These are phyloP conservation scores for Domatiomyces globalis DNA, from an alignment of 2,329 filamentous ascomycete species.

Conservation along the genomic window DNA sequence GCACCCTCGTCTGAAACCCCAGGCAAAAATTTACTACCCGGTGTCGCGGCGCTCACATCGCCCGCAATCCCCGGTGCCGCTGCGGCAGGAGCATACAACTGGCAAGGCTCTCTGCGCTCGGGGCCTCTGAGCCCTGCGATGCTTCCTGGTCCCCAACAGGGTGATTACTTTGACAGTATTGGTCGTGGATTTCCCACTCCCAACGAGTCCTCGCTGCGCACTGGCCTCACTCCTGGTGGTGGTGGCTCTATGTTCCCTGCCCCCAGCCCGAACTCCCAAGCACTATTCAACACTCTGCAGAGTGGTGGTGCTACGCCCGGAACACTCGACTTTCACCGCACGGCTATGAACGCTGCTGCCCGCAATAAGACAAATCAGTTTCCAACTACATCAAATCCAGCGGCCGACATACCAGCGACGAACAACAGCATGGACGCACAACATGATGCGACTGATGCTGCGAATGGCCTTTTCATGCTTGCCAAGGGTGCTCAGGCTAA, in stretches of 20 bases:
- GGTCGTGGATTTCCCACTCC: constrained; percentile 82
- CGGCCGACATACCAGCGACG: constrained; percentile 23
- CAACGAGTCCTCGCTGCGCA: constrained; percentile 87
- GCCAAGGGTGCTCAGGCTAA: constrained; percentile 50
- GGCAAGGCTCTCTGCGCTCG: constrained; percentile 75
- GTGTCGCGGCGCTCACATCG: constrained; percentile 80
- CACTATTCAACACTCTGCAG: constrained; percentile 63
- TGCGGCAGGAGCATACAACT: constrained; percentile 56
- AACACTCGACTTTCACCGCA: constrained; percentile 88
- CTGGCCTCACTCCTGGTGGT: constrained; percentile 83
- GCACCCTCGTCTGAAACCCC: constrained; percentile 59
- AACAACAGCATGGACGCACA: constrained; percentile 45
- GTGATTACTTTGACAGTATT: constrained; percentile 79
- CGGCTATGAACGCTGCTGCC: constrained; percentile 67
- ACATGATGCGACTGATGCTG: constrained; percentile 83
- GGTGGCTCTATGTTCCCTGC: constrained; percentile 96
- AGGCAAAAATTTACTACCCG: constrained; percentile 66
- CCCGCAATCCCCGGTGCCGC: constrained; percentile 68
- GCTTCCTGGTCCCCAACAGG: constrained; percentile 63
- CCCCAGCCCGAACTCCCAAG: constrained; percentile 73
- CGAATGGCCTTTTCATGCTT: constrained; percentile 84
- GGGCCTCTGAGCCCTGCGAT: constrained; percentile 94
- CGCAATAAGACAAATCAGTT: constrained; percentile 43
- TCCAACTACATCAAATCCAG: constrained; percentile 30
- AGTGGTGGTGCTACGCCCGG: constrained; percentile 75